These are phyloP conservation scores for Cyberlindnera mycetangii DNA, from an alignment of 805 yeast species.

Conservation along the genomic window DNA sequence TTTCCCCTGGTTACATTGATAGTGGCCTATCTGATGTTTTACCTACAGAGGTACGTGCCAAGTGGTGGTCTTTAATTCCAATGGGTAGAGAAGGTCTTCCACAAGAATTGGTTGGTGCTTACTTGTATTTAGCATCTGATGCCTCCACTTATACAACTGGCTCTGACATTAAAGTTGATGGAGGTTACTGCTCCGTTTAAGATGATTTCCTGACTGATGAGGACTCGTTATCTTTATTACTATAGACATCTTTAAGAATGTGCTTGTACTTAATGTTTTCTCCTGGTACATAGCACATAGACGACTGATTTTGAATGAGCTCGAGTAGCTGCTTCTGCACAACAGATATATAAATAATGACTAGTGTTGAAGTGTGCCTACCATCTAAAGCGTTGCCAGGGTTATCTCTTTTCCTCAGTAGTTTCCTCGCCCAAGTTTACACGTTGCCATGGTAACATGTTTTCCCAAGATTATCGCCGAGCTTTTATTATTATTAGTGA, in stretches of 20 bases:
- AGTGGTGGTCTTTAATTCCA: slow-evolving; percentile 56
- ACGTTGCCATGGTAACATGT: no score
- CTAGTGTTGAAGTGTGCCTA: no score
- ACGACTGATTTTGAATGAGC: no score
- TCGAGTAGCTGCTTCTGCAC: no score
- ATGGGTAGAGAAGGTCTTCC: slow-evolving; percentile 75
- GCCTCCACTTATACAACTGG: slow-evolving; percentile 83
- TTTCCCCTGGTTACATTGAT: slow-evolving; percentile 83
- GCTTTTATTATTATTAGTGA: no score
- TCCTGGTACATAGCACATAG: no score
- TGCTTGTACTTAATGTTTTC: neutral
- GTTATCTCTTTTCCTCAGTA: no score
- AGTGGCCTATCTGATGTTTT: slow-evolving; percentile 60
- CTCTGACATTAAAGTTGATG: slow-evolving; percentile 72
- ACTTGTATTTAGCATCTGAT: slow-evolving; percentile 73
- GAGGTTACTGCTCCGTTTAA: slow-evolving; percentile 52
- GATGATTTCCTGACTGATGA: no score
- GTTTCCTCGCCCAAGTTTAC: no score
- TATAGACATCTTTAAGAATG: neutral
- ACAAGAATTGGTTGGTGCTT: slow-evolving; percentile 75
- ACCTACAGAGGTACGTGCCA: slow-evolving; percentile 40
- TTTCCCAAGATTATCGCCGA: no score
- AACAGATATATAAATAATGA: no score
- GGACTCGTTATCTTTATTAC: neutral
- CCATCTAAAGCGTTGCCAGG: no score